phyloP scores from a whole-genome alignment of 2,329 filamentous ascomycete genomes.

The Ophiocordyceps robertsii region DNA sequence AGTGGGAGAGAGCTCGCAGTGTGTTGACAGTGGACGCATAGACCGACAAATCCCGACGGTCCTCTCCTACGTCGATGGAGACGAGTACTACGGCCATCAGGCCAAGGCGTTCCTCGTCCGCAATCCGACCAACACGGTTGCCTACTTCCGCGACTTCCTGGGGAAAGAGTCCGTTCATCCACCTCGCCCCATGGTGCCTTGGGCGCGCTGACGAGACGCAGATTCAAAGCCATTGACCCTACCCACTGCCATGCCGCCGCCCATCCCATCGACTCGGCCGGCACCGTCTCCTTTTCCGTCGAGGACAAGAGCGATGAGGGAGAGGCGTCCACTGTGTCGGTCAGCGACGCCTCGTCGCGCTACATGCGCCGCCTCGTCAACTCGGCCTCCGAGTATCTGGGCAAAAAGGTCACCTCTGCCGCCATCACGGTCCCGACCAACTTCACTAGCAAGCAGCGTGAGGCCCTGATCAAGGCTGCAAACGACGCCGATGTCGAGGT shows the following conservation, averaged over 20 bases:
- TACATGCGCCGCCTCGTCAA: conserved; percentile 70
- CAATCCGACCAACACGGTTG: conserved; percentile 85
- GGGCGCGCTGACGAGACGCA: conserved; percentile 13
- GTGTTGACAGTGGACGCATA: conserved; percentile 19
- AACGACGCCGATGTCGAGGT: conserved; percentile 74
- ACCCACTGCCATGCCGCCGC: conserved; percentile 89
- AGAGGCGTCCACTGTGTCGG: conserved; percentile 51
- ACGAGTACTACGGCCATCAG: conserved; percentile 93
- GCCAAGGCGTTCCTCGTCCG: conserved; percentile 88
- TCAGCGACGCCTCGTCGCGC: conserved; percentile 72
- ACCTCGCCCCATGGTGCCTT: no score
- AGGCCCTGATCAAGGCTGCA: conserved; percentile 64
- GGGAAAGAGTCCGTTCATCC: conserved; percentile 60
- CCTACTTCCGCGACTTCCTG: conserved; percentile 91
- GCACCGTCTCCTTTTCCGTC: conserved; percentile 67
- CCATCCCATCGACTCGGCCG: conserved; percentile 65
- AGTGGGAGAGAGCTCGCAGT: background rate
- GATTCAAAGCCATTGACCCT: conserved; percentile 91
- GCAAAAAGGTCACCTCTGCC: conserved; percentile 86
- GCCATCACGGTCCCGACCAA: conserved; percentile 92
- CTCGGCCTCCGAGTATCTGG: conserved; percentile 83
- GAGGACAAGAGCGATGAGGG: conserved; percentile 59
- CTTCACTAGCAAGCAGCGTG: conserved; percentile 77
- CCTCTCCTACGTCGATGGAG: conserved; percentile 86
- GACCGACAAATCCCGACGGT: conserved; percentile 95